phyloP scores from a whole-genome alignment of 2,329 filamentous ascomycete genomes.

The Tetracladium maxilliforme region DNA sequence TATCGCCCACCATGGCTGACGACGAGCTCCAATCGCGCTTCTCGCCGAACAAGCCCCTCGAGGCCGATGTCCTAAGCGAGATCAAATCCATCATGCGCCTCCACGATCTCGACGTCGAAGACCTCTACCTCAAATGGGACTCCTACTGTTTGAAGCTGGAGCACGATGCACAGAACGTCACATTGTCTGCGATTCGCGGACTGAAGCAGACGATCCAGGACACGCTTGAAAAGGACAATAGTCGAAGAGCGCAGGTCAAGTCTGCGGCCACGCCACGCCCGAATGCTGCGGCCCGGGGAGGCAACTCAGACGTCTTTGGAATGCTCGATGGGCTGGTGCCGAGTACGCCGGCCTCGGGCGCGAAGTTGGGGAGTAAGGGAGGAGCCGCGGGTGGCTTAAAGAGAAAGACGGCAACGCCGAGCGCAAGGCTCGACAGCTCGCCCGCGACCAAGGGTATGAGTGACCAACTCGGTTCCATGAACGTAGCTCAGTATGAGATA shows the following conservation, averaged over 20 bases:
- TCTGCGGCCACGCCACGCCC: constrained; percentile 54
- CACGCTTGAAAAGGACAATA: constrained; percentile 60
- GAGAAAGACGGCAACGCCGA: constrained; percentile 8
- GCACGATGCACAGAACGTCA: constrained; percentile 56
- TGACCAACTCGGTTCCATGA: constrained; percentile 22
- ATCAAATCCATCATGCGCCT: constrained; percentile 76
- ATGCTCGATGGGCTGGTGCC: constrained; percentile 65
- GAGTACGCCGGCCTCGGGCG: no score
- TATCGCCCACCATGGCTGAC: constrained; percentile 24
- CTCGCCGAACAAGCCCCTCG: constrained; percentile 28
- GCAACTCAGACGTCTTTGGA: constrained; percentile 80
- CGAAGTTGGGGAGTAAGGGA: no score
- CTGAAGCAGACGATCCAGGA: constrained; percentile 86
- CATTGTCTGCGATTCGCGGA: constrained; percentile 55
- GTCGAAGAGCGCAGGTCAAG: constrained; percentile 49
- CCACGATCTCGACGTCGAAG: constrained; percentile 67
- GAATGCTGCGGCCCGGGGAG: constrained; percentile 30
- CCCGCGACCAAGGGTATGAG: constrained; percentile 19
- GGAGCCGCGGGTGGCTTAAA: no score
- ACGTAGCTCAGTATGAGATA: constrained; percentile 19
- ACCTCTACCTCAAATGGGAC: constrained; percentile 98
- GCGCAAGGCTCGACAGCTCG: constrained; percentile 14
- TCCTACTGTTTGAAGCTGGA: constrained; percentile 95
- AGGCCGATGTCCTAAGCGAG: constrained; percentile 66
- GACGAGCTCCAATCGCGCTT: constrained; percentile 11